phyloP scores from a whole-genome alignment of 345 rosid species.

The Citrus unshiu region DNA sequence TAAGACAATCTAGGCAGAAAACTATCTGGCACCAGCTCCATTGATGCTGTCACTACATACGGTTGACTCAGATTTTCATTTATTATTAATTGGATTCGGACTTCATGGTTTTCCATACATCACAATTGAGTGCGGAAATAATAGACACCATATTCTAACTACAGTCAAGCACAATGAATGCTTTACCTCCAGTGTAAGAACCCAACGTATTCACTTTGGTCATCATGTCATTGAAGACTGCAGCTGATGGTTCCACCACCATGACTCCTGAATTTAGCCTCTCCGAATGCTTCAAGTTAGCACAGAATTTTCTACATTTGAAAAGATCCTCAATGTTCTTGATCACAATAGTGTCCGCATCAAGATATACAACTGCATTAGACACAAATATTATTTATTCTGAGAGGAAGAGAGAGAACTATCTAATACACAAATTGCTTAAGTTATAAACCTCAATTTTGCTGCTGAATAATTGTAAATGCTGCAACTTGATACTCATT shows the following conservation, averaged over 20 bases:
- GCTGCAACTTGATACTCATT: neutral
- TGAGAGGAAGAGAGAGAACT: neutral
- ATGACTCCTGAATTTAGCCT: constrained; percentile 93
- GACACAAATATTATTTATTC: neutral
- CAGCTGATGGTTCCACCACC: constrained; percentile 93
- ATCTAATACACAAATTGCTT: neutral
- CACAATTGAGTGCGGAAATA: neutral
- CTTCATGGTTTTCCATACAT: neutral
- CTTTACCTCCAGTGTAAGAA: constrained; percentile 81
- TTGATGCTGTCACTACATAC: neutral
- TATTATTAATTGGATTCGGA: neutral
- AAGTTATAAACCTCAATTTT: neutral
- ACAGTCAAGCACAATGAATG: neutral
- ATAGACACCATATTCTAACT: neutral
- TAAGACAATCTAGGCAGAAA: neutral
- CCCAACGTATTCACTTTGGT: constrained; percentile 71
- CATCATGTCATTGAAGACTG: constrained; percentile 79
- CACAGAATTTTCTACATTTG: constrained; percentile 78
- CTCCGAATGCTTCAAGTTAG: constrained; percentile 94
- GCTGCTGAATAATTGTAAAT: neutral
- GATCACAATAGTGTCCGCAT: constrained; percentile 95
- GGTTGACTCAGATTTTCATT: neutral
- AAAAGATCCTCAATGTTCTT: constrained; percentile 87
- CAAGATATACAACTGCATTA: constrained; percentile 81
- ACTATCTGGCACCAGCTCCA: neutral